A percentile compares a stretch with the other conserved stretches of the same genome.
These are phyloP conservation scores for Ciborinia camelliae DNA, from an alignment of 2,329 filamentous ascomycete genomes.

Conservation along the genomic window DNA sequence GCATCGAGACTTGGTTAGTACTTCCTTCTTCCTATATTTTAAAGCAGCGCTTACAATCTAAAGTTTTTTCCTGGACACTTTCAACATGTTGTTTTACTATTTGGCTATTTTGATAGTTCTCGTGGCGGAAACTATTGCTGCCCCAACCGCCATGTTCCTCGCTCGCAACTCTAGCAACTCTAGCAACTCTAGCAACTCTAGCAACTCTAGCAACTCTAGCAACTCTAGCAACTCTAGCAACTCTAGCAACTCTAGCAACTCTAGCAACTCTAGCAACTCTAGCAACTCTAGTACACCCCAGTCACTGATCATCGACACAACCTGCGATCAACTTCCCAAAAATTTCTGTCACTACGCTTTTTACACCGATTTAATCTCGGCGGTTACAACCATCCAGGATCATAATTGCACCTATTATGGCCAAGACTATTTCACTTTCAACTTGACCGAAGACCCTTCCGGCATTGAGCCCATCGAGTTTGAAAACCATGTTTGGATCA, in stretches of 20 bases:
- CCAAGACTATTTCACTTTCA: not conserved
- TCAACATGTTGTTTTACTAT: not conserved
- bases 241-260: too few species aligned
- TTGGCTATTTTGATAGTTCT: not conserved
- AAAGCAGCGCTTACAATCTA: not conserved
- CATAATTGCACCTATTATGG: not conserved
- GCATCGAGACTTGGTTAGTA: not conserved
- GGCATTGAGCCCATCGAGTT: too few species aligned
- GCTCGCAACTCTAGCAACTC: too few species aligned
- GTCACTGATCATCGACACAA: not conserved
- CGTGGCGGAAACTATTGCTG: not conserved
- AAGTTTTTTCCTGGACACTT: too few species aligned
- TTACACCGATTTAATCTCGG: not conserved
- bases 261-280: too few species aligned
- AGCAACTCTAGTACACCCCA: too few species aligned
- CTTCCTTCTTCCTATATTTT: not conserved
- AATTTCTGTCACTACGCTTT: not conserved
- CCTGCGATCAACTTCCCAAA: not conserved
- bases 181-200: too few species aligned
- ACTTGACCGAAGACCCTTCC: not conserved
- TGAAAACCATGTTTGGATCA: not conserved
- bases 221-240: too few species aligned
- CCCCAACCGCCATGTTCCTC: not conserved
- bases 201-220: too few species aligned
- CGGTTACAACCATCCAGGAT: not conserved